Percentiles rank a stretch among this genome's conserved stretches.
Conservation (phyloP, 2,329 filamentous ascomycete genomes). For the Pestalotiopsis sp. region DNA sequence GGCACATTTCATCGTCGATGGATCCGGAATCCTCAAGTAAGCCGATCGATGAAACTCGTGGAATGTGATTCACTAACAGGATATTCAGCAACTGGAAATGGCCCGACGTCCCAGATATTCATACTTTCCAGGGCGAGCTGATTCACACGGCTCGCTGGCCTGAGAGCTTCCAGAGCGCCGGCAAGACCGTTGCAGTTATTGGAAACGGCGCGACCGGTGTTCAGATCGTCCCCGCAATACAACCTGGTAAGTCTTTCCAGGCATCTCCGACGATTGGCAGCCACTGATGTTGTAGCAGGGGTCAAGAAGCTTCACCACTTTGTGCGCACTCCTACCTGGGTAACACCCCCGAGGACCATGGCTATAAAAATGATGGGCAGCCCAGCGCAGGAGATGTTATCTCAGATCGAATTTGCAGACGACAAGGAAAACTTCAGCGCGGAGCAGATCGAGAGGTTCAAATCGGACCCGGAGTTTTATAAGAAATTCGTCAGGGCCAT, state of each 20-base stretch:
- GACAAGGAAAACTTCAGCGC: conserved; percentile 43
- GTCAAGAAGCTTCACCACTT: conserved; percentile 43
- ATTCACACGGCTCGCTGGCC: conserved; percentile 60
- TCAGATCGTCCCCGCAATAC: conserved; percentile 55
- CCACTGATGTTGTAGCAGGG: conserved; percentile 21
- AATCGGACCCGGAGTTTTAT: conserved; percentile 47
- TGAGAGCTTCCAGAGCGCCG: conserved; percentile 47
- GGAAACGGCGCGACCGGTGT: conserved; percentile 59
- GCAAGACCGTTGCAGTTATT: conserved; percentile 57
- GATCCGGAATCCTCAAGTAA: conserved; percentile 55
- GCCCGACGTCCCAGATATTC: conserved; percentile 49
- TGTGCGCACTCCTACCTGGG: conserved; percentile 45
- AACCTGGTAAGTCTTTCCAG: conserved; percentile 36
- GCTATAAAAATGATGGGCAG: conserved; percentile 41
- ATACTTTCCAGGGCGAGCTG: conserved; percentile 48
- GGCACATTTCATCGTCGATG: conserved; percentile 52
- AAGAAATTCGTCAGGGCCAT: conserved; percentile 48
- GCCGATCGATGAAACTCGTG: not conserved
- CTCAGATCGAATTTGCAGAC: conserved; percentile 41
- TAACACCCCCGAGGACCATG: conserved; percentile 38
- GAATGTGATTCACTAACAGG: not conserved
- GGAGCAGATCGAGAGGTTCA: conserved; percentile 50
- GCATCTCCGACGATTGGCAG: not conserved
- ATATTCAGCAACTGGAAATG: conserved; percentile 51
- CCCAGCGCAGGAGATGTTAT: conserved; percentile 38